A percentile compares a stretch with the other conserved stretches of the same genome.
These are phyloP conservation scores for Exophiala xenobiotica DNA, from an alignment of 2,329 filamentous ascomycete genomes.

Conservation along the genomic window DNA sequence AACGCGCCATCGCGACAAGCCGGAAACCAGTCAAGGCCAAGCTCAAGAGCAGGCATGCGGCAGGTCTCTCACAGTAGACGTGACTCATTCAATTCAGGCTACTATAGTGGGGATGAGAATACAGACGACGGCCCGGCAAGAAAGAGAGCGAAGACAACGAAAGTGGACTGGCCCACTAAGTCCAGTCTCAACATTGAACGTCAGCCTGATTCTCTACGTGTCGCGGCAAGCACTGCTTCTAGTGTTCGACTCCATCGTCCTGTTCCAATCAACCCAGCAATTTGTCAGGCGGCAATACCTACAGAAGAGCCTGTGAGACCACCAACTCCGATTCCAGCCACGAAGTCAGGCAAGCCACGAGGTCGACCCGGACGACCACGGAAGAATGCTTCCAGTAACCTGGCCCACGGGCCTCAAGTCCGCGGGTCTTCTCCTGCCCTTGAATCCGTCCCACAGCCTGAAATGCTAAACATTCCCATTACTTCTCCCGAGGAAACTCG, in stretches of 20 bases:
- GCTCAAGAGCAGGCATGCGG: slow-evolving; percentile 25
- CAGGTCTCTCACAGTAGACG: slow-evolving; percentile 42
- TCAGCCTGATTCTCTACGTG: slow-evolving; percentile 75
- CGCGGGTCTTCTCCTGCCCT: slow-evolving; percentile 42
- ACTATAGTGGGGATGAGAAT: slow-evolving; percentile 71
- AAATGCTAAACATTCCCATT: slow-evolving; percentile 45
- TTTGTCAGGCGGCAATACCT: slow-evolving; percentile 30
- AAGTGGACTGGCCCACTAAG: slow-evolving; percentile 69
- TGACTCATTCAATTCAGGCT: slow-evolving; percentile 52
- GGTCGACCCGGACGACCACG: slow-evolving; percentile 23
- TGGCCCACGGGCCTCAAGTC: slow-evolving; percentile 63
- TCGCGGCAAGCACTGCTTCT: slow-evolving; percentile 86
- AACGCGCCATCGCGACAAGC: slow-evolving; percentile 17
- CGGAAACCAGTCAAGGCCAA: slow-evolving; percentile 23
- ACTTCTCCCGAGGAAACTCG: slow-evolving; percentile 52
- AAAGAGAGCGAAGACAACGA: slow-evolving; percentile 77
- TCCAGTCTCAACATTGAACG: slow-evolving; percentile 66
- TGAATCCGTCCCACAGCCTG: slow-evolving; percentile 40
- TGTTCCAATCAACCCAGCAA: slow-evolving; percentile 49
- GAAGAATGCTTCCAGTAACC: slow-evolving; percentile 44
- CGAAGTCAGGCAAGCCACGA: slow-evolving; percentile 26
- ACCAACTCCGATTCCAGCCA: slow-evolving; percentile 44
- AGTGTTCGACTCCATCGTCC: slow-evolving; percentile 84
- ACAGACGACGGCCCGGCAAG: slow-evolving; percentile 57
- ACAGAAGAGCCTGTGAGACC: slow-evolving; percentile 48